phyloP scores from a whole-genome alignment of 331 rosid species.

The Quercus phellos region DNA sequence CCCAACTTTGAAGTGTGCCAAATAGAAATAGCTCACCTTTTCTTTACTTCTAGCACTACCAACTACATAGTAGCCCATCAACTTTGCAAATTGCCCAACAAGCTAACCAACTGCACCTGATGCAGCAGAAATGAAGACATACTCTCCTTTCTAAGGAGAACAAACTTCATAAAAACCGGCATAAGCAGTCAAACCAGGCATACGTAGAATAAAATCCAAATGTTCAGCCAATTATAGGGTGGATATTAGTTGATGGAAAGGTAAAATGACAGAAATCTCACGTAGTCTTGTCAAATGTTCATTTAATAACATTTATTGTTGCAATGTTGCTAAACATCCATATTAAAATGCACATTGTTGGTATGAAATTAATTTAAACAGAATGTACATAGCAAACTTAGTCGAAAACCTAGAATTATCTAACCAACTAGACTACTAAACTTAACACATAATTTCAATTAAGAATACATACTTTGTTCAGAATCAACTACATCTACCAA shows the following conservation, averaged over 20 bases:
- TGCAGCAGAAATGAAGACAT: conserved; percentile 3
- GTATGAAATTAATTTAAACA: not conserved
- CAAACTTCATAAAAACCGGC: not conserved
- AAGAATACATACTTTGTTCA: too few relatives aligned
- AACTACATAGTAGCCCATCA: not conserved
- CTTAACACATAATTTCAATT: too few relatives aligned
- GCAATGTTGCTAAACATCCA: not conserved
- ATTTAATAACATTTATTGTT: not conserved
- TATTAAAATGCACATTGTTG: not conserved
- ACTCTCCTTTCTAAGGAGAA: not conserved
- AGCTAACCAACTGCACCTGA: not conserved
- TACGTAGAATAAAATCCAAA: not conserved
- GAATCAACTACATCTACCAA: too few relatives aligned
- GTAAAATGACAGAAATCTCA: not conserved
- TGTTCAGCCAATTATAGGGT: not conserved
- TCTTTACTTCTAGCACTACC: not conserved
- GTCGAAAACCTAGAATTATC: too few relatives aligned
- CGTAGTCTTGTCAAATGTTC: too few relatives aligned
- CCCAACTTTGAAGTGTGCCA: not conserved
- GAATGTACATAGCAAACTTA: not conserved
- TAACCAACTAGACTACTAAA: too few relatives aligned
- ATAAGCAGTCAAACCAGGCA: not conserved
- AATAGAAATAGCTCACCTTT: not conserved
- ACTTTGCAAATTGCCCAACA: not conserved
- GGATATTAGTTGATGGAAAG: not conserved